These are phyloP conservation scores for Phlyctochytrium arcticum DNA, from an alignment of 192 early-diverging fungal genomes.

Conservation along the genomic window DNA sequence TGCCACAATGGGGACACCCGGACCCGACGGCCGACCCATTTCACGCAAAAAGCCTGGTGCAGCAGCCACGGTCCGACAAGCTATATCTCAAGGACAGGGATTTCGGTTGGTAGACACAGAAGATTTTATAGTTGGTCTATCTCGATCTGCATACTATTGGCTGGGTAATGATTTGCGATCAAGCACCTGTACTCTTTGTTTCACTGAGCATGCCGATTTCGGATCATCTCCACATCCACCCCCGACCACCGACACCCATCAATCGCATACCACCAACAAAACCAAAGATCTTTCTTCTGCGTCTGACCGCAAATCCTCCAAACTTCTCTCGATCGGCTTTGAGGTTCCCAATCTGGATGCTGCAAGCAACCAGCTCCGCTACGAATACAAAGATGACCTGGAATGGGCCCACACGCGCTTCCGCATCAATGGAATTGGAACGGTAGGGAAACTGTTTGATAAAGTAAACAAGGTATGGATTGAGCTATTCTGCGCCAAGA, in stretches of 20 bases:
- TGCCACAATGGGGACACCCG: not conserved
- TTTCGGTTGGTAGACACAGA: conserved; percentile 51
- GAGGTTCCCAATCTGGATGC: conserved; percentile 48
- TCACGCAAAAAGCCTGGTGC: conserved; percentile 28
- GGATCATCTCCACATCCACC: not conserved
- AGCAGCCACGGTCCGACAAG: conserved; percentile 22
- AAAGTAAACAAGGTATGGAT: conserved; percentile 35
- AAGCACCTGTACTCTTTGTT: conserved; percentile 34
- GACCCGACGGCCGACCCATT: not conserved
- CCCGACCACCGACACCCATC: not conserved
- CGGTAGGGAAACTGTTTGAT: conserved; percentile 31
- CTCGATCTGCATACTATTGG: conserved; percentile 45
- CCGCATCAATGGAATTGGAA: conserved; percentile 32
- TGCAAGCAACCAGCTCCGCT: conserved; percentile 35
- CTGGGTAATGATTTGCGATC: conserved; percentile 46
- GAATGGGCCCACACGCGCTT: conserved; percentile 29
- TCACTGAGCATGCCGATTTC: conserved; percentile 45
- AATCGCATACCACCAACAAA: not conserved
- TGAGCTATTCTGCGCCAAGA: conserved; percentile 33
- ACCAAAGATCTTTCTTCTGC: too few relatives aligned
- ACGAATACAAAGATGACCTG: conserved; percentile 35
- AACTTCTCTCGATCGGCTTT: conserved; percentile 28
- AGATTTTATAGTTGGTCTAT: conserved; percentile 44
- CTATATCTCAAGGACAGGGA: conserved; percentile 29
- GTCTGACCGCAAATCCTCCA: not conserved